Evolutionary conservation across 192 early-diverging fungal species (phyloP).

Genomic region (Coemansia asiatica): DNA sequence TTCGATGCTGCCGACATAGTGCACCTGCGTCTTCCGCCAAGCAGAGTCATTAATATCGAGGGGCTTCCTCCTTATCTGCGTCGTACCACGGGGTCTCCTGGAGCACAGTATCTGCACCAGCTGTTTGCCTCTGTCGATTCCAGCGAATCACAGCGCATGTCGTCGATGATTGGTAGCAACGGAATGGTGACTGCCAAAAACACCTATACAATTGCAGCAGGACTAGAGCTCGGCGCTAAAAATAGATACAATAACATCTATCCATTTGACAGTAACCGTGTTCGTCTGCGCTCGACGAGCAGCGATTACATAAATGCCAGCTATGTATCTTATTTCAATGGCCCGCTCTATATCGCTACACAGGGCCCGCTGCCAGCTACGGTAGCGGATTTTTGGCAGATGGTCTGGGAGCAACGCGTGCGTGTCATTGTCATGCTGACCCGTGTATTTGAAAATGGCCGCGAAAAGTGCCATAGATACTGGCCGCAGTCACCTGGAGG

Average conservation of each 20-base stretch:
- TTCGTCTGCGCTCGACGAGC: conserved; percentile 25
- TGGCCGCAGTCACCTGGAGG: conserved; percentile 68
- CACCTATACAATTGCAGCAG: conserved; percentile 74
- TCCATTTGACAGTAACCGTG: conserved; percentile 72
- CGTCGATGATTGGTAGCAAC: conserved; percentile 62
- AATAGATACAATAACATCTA: conserved; percentile 87
- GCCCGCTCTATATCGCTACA: conserved; percentile 75
- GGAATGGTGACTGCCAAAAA: conserved; percentile 53
- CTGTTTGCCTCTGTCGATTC: conserved; percentile 61
- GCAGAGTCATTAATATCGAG: background rate
- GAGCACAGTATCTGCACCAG: conserved; percentile 31
- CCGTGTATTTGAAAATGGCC: conserved; percentile 69
- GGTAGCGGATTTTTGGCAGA: conserved; percentile 83
- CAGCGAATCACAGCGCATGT: conserved; percentile 68
- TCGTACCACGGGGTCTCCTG: conserved; percentile 24
- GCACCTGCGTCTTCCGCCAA: conserved; percentile 42
- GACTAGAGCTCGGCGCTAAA: conserved; percentile 60
- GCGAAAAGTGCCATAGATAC: conserved; percentile 80
- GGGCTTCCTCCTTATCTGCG: conserved; percentile 34
- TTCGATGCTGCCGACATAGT: conserved; percentile 35
- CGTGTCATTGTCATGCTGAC: conserved; percentile 89
- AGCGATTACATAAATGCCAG: conserved; percentile 87
- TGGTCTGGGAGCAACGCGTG: conserved; percentile 77
- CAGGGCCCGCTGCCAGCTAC: conserved; percentile 85
- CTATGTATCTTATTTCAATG: conserved; percentile 57